A percentile compares a stretch with the other conserved stretches of the same genome.
Evolutionary conservation across 2,329 filamentous ascomycete genomes (phyloP).

Genomic region (Acephala macrosclerotiorum): DNA sequence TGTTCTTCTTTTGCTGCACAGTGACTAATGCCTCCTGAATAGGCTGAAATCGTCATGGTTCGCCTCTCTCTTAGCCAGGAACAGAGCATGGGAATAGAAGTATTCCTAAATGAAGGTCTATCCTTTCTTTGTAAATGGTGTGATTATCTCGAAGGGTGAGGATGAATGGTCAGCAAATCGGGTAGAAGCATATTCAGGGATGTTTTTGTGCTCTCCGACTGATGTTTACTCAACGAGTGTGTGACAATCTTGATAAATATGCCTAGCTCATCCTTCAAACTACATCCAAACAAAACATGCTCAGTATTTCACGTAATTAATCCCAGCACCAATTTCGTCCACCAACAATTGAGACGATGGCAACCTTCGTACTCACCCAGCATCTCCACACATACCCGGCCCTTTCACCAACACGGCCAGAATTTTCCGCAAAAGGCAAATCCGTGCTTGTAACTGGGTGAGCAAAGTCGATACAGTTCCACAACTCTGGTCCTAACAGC

Average conservation of each 20-base stretch:
- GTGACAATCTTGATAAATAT: background rate
- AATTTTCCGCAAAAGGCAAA: slow-evolving; percentile 50
- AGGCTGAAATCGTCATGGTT: no score
- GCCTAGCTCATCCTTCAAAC: background rate
- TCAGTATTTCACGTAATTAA: background rate
- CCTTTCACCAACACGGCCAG: slow-evolving; percentile 49
- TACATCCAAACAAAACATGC: background rate
- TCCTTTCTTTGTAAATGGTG: no score
- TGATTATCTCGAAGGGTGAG: no score
- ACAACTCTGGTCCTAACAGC: slow-evolving; percentile 24
- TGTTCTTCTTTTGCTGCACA: no score
- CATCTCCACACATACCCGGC: slow-evolving; percentile 47
- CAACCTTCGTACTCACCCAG: slow-evolving; percentile 47
- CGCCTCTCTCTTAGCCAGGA: no score
- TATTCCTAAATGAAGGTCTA: no score
- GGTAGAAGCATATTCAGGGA: background rate
- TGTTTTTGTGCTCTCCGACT: background rate
- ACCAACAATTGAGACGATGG: slow-evolving; percentile 15
- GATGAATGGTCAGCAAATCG: no score
- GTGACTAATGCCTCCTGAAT: no score
- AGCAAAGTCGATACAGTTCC: background rate
- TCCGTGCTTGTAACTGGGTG: slow-evolving; percentile 50
- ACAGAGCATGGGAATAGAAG: no score
- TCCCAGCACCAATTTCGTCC: background rate
- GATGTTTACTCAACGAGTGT: background rate